Conservation (phyloP, 2,329 filamentous ascomycete species). For the Curvularia sp. region DNA sequence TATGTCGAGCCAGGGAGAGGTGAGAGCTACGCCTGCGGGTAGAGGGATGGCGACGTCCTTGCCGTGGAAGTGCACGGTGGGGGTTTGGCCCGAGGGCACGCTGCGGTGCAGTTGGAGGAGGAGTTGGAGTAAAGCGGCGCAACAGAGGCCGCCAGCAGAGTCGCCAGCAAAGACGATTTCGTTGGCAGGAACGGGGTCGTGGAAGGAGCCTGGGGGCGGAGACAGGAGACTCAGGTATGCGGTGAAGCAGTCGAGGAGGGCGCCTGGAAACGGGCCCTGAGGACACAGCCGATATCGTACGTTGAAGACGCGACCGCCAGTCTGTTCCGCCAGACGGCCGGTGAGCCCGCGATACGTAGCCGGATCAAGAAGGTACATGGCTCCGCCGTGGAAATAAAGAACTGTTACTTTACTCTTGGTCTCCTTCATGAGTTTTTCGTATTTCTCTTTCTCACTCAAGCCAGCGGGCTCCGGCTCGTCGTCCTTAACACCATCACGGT, state of each 20-base stretch:
- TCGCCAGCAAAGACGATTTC: slow-evolving; percentile 78
- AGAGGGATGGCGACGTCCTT: slow-evolving; percentile 65
- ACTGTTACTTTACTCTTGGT: slow-evolving; percentile 68
- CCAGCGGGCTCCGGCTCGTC: slow-evolving; percentile 59
- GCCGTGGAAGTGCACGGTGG: slow-evolving; percentile 67
- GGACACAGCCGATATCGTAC: slow-evolving; percentile 79
- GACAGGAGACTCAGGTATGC: slow-evolving; percentile 77
- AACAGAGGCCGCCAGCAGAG: slow-evolving; percentile 76
- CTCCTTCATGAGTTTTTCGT: slow-evolving; percentile 71
- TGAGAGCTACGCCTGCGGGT: slow-evolving; percentile 68
- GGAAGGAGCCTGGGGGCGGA: slow-evolving; percentile 71
- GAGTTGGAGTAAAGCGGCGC: slow-evolving; percentile 70
- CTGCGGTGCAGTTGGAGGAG: slow-evolving; percentile 67
- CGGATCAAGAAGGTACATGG: slow-evolving; percentile 75
- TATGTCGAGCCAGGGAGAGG: slow-evolving; percentile 76
- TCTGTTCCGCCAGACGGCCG: slow-evolving; percentile 69
- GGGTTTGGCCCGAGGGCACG: slow-evolving; percentile 50
- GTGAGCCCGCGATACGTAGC: slow-evolving; percentile 66
- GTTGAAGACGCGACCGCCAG: slow-evolving; percentile 71
- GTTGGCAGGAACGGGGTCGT: slow-evolving; percentile 68
- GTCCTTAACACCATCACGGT: slow-evolving; percentile 62
- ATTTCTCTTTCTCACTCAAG: slow-evolving; percentile 70
- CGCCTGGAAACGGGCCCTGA: slow-evolving; percentile 75
- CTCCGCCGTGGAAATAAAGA: slow-evolving; percentile 79
- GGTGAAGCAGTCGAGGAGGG: slow-evolving; percentile 73